Percentiles rank a stretch among this genome's conserved stretches.
Conservation (phyloP, 2,329 filamentous ascomycete genomes). For the Curvularia lunata region DNA sequence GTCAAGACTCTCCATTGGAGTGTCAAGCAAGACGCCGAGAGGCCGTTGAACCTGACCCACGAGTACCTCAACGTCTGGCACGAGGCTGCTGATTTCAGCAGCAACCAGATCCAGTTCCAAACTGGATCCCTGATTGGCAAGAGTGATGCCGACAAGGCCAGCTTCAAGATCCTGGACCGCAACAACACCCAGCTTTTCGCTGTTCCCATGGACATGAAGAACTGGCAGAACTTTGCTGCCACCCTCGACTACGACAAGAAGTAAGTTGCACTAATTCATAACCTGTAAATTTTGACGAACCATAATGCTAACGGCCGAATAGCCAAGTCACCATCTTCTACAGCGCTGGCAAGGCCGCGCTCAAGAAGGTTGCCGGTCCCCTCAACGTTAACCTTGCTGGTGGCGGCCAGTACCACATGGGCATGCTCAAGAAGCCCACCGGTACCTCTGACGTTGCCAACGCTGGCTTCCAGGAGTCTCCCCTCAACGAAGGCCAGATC, state of each 20-base stretch:
- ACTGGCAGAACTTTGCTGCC: slow-evolving; percentile 68
- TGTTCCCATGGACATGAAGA: slow-evolving; percentile 57
- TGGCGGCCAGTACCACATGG: slow-evolving; percentile 67
- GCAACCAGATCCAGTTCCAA: slow-evolving; percentile 58
- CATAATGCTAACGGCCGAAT: slow-evolving; percentile 3
- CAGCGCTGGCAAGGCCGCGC: slow-evolving; percentile 56
- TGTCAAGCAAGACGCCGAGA: slow-evolving; percentile 59
- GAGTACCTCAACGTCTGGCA: slow-evolving; percentile 62
- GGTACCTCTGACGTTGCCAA: slow-evolving; percentile 51
- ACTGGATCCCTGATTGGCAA: slow-evolving; percentile 59
- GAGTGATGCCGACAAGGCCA: slow-evolving; percentile 53
- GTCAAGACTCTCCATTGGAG: slow-evolving; percentile 69
- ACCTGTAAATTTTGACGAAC: fast-evolving
- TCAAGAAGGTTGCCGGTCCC: slow-evolving; percentile 57
- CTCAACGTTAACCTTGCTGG: slow-evolving; percentile 61
- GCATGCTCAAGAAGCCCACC: slow-evolving; percentile 66
- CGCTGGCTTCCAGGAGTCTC: slow-evolving; percentile 42
- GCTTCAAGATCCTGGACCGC: slow-evolving; percentile 50
- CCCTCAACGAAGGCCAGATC: slow-evolving; percentile 49
- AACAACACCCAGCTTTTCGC: slow-evolving; percentile 55
- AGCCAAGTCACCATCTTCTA: slow-evolving; percentile 66
- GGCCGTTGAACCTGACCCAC: slow-evolving; percentile 65
- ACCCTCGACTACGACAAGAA: slow-evolving; percentile 63
- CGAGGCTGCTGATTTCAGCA: slow-evolving; percentile 50
- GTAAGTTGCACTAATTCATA: slow-evolving; percentile 46